Evolutionary conservation across 768 basidiomycete genomes (phyloP), one percentile per base, ranked within the genome.

Genomic region (Xerocomellus intermedius): DNA sequence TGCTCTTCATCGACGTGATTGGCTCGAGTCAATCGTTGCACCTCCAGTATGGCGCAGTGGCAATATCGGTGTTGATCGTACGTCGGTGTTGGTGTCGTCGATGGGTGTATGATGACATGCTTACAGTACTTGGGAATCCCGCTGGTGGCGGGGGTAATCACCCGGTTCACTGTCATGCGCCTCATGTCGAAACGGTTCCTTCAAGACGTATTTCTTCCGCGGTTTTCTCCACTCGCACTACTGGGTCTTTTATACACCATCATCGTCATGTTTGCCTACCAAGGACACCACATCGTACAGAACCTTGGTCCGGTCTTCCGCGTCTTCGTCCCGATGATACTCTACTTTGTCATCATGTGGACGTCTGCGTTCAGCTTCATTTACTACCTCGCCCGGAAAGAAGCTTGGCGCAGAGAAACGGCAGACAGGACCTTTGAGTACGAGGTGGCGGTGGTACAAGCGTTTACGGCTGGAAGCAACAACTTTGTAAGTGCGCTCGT

Each of bases 281-380:
- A 85, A 70, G 69, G 82, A 74, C 82, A 85, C 48, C 82, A 82
- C 53, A 91, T 93, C 58, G 69, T 91, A 12, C 77, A 84, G 55
- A 85, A 91, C 64, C 74, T 94, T 35, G 84, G 89, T 0, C 80
- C 81, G 6, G 89, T 91, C 3, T 92, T 93, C 71, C 82, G 91
- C 17, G 83, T 89, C 2, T 84, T 89, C 63, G 89, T 92, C 7
- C 91, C 92, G 2, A 79, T 91, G 75, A 73, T 89, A 22, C 73
- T 89, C 33, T 94, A 94, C 73, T 93, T 93, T 67, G 52, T 79
- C 42, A 69, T 91, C 69, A 87, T 92, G 82, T 93, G 89, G 87
- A 74, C 76, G 4, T 70, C 75, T 0, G 80, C 84, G 0, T 90
- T 91, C 59, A 69, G 68, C 30, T 60, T 81, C n/a, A 71, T 87